A percentile compares a stretch with the other conserved stretches of the same genome.
These are phyloP conservation scores for Lentinula detonsa DNA, from an alignment of 768 basidiomycete species.

Conservation along the genomic window DNA sequence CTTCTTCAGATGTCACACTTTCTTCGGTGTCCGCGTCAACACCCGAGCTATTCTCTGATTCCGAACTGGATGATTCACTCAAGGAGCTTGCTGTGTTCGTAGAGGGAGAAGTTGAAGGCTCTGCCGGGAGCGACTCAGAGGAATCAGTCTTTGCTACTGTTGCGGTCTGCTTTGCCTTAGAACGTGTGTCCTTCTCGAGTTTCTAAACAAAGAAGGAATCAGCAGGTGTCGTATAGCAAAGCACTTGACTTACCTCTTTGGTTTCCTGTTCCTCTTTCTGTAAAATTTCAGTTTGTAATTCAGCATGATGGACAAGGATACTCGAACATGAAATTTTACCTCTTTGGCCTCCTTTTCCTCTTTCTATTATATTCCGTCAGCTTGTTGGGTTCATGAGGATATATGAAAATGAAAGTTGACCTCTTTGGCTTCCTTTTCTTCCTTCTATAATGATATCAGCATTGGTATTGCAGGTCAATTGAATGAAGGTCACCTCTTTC, in stretches of 20 bases:
- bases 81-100: constrained; percentile 1
- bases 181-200: constrained; percentile 47
- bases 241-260: constrained; percentile 39
- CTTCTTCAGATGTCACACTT: constrained; percentile 69
- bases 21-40: constrained; percentile 74
- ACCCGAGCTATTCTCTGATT: constrained; percentile 54
- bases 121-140: constrained; percentile 13
- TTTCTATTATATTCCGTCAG: constrained; percentile 17
- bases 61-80: constrained; percentile 41
- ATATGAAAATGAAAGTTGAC: constrained; percentile 23
- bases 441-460: constrained; percentile 27
- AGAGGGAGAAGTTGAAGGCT: constrained; percentile 14
- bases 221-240: neutral
- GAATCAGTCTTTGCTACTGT: constrained; percentile 29
- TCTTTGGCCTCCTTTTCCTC: constrained; percentile 46
- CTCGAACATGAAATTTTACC: constrained; percentile 19
- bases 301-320: neutral
- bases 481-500: constrained; percentile 31
- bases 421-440: constrained; percentile 53
- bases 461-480: neutral
- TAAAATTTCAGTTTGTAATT: neutral
- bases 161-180: constrained; percentile 45
- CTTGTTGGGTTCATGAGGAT: neutral
- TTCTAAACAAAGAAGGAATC: constrained; percentile 30
- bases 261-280: constrained; percentile 49